Percentiles rank a stretch among this genome's conserved stretches.
Evolutionary conservation across 352 stramenopile species (phyloP).

Genomic region (Phytophthora megakarya): DNA sequence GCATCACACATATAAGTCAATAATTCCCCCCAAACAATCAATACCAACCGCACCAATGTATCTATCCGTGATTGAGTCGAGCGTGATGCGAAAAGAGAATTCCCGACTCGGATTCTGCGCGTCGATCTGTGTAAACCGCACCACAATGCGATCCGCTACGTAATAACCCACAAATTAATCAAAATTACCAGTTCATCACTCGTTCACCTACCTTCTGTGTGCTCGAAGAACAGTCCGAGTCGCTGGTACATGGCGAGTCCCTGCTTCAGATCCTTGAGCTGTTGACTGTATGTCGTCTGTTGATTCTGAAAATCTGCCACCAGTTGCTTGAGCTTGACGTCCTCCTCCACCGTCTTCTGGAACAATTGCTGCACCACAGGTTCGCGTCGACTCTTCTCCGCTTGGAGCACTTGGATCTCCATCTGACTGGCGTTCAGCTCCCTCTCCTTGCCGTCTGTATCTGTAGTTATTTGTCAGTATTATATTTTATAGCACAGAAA

Average conservation of each 20-base stretch:
- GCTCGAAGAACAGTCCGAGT: conserved; percentile 74
- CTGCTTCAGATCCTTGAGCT: conserved; percentile 64
- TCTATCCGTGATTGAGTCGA: conserved; percentile 56
- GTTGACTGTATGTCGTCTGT: conserved; percentile 45
- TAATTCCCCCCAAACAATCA: not conserved
- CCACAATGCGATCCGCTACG: conserved; percentile 62
- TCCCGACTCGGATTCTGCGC: conserved; percentile 51
- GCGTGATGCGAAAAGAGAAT: conserved; percentile 78
- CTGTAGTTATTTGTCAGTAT: conserved; percentile 5
- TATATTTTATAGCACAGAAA: not conserved
- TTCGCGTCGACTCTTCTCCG: conserved; percentile 62
- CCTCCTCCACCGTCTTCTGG: conserved; percentile 57
- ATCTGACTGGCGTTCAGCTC: conserved; percentile 57
- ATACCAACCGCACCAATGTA: conserved; percentile 53
- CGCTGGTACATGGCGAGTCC: conserved; percentile 71
- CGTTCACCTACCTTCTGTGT: conserved; percentile 45
- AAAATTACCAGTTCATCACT: not conserved
- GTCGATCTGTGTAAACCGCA: conserved; percentile 79
- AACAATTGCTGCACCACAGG: conserved; percentile 71
- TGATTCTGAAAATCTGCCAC: conserved; percentile 50
- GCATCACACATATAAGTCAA: conserved; percentile 6
- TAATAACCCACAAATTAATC: not conserved
- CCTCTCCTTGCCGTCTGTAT: conserved; percentile 55
- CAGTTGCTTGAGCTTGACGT: conserved; percentile 58
- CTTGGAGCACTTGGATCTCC: conserved; percentile 73